Percentiles rank a stretch among this genome's conserved stretches.
Evolutionary conservation across 1,284 basidiomycete species (phyloP).

Genomic region (Rhodotorula sp.): DNA sequence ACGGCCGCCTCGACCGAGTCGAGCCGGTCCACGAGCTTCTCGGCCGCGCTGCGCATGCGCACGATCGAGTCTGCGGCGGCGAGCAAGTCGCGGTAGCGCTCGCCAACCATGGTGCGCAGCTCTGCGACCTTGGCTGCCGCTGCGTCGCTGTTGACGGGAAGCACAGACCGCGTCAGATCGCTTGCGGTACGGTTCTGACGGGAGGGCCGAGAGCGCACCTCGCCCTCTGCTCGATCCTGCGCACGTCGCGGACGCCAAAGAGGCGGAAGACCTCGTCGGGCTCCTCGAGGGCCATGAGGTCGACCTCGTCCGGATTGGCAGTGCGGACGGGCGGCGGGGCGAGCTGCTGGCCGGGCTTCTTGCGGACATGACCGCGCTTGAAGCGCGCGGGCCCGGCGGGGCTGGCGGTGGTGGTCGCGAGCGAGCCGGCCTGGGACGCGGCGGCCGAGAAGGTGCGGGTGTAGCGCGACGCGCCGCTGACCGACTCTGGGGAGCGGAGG

Average conservation of each 20-base stretch:
- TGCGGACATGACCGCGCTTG: conserved; percentile 28
- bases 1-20: conserved; percentile 27
- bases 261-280: conserved; percentile 43
- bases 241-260: conserved; percentile 45
- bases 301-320: conserved; percentile 41
- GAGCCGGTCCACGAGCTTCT: conserved; percentile 39
- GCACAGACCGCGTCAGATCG: not conserved
- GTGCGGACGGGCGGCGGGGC: not conserved
- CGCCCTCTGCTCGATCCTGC: conserved; percentile 42
- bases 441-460: conserved; percentile 11
- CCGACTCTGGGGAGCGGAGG: not conserved
- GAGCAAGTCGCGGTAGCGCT: conserved; percentile 88
- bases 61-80: conserved; percentile 65
- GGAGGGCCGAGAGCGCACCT: conserved; percentile 12
- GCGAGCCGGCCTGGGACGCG: conserved; percentile 13
- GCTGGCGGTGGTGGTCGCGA: conserved; percentile 23
- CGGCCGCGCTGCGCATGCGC: conserved; percentile 43
- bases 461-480: conserved; percentile 4
- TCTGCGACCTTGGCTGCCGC: conserved; percentile 60
- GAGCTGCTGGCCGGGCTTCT: conserved; percentile 2
- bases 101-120: conserved; percentile 89
- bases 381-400: conserved; percentile 19
- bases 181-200: not conserved
- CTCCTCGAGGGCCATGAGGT: conserved; percentile 42
- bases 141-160: conserved; percentile 26